phyloP scores from a whole-genome alignment of 140 eudicot species.

The Flaveria floridana region DNA sequence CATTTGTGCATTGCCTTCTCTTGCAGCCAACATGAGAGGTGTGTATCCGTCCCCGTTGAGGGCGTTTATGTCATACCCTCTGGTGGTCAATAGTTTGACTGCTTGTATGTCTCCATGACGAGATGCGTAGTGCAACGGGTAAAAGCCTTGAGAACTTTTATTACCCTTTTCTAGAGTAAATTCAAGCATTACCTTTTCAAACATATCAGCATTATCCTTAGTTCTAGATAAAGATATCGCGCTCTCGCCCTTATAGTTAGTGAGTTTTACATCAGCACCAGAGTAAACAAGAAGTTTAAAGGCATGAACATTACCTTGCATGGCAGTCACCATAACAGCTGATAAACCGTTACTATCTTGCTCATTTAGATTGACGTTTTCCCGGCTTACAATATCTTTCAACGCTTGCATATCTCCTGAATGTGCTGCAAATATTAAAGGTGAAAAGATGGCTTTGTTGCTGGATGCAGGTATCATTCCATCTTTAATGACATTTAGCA shows the following conservation, averaged over 20 bases:
- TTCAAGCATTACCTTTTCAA: constrained; percentile 81
- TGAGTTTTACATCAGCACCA: constrained; percentile 72
- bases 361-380: constrained; percentile 47
- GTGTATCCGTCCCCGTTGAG: constrained; percentile 76
- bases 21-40: constrained; percentile 90
- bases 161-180: constrained; percentile 72
- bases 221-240: constrained; percentile 59
- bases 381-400: constrained; percentile 42
- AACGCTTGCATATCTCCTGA: constrained; percentile 69
- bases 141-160: constrained; percentile 55
- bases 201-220: constrained; percentile 47
- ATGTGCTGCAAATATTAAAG: constrained; percentile 57
- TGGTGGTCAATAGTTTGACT: constrained; percentile 51
- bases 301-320: constrained; percentile 70
- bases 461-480: constrained; percentile 56
- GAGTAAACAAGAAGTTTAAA: constrained; percentile 74
- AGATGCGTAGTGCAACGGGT: constrained; percentile 84
- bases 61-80: constrained; percentile 75
- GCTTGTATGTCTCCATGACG: constrained; percentile 74
- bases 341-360: constrained; percentile 83
- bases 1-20: constrained; percentile 61
- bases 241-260: constrained; percentile 59
- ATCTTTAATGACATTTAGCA: constrained; percentile 42
- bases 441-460: constrained; percentile 53
- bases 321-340: constrained; percentile 80